Conservation (phyloP, 2,329 filamentous ascomycete genomes). For the Zalaria obscura region DNA sequence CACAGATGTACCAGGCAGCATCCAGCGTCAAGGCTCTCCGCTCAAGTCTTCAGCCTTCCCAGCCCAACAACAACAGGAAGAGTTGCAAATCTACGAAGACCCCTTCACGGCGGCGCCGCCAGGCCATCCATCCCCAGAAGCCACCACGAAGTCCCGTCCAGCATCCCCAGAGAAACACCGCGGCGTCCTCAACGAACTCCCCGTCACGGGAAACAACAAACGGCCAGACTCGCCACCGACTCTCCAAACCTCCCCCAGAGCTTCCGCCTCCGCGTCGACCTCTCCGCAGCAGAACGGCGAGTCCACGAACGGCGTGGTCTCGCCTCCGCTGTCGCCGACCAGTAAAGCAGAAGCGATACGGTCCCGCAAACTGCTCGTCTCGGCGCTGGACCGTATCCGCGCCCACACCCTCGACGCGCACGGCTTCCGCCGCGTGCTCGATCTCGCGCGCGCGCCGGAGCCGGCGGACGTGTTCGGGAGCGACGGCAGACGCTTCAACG, state of each 20-base stretch:
- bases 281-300: not conserved
- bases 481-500: conserved; percentile 56
- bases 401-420: conserved; percentile 63
- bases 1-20: conserved; percentile 3
- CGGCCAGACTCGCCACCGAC: conserved; percentile 12
- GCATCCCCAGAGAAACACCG: conserved; percentile 20
- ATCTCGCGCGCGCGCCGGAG: conserved; percentile 50
- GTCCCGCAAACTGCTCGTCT: conserved; percentile 49
- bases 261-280: conserved; percentile 14
- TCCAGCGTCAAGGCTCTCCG: conserved; percentile 10
- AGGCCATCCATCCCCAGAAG: conserved; percentile 6
- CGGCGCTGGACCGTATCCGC: conserved; percentile 60
- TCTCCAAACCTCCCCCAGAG: conserved; percentile 10
- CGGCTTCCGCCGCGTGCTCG: conserved; percentile 66
- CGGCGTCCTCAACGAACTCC: conserved; percentile 34
- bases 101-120: conserved; percentile 28
- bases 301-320: not conserved
- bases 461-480: conserved; percentile 42
- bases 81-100: conserved; percentile 40
- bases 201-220: conserved; percentile 29
- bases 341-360: conserved; percentile 27
- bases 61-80: conserved; percentile 24
- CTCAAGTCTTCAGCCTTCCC: conserved; percentile 11
- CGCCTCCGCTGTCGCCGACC: conserved; percentile 10
- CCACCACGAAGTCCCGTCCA: conserved; percentile 13